Evolutionary conservation across 495 filamentous ascomycete genomes (phyloP).

Genomic region (Hyaloscypha finlandica): DNA sequence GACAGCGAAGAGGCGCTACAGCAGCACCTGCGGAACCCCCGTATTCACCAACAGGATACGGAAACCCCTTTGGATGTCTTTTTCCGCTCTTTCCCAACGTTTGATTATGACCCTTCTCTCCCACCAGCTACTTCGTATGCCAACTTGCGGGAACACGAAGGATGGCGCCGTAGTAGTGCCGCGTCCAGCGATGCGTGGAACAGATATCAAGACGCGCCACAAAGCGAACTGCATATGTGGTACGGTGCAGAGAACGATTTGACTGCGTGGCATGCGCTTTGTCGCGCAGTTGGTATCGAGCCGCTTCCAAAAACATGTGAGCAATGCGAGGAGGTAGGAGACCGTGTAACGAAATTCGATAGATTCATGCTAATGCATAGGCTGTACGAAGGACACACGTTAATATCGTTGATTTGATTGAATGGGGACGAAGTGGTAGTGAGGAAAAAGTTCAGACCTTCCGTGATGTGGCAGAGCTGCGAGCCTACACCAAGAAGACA

Average conservation of each 20-base stretch:
- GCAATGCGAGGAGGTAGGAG: conserved; percentile 28
- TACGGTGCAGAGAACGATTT: conserved; percentile 30
- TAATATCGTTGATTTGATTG: conserved; percentile 31
- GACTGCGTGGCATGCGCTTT: conserved; percentile 29
- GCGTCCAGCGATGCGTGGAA: conserved; percentile 29
- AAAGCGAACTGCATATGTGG: conserved; percentile 30
- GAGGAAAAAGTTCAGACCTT: conserved; percentile 29
- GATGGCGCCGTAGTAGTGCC: conserved; percentile 19
- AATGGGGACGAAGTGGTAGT: conserved; percentile 30
- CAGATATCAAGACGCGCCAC: conserved; percentile 27
- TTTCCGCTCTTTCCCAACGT: no score
- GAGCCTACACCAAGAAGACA: conserved; percentile 28
- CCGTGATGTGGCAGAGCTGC: conserved; percentile 27
- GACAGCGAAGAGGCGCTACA: conserved; percentile 20
- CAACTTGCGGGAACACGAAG: conserved; percentile 30
- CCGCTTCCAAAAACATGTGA: conserved; percentile 28
- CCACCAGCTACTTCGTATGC: conserved; percentile 33
- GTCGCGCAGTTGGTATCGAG: conserved; percentile 26
- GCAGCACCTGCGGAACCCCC: conserved; percentile 18
- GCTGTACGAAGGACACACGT: conserved; percentile 28
- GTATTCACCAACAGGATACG: no score
- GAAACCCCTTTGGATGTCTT: no score
- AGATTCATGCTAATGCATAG: conserved; percentile 22
- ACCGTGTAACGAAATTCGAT: conserved; percentile 17
- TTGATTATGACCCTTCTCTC: conserved; percentile 34